Evolutionary conservation across 345 rosid species (phyloP), one percentile per base, ranked within the genome.

Genomic region (Trapa incisa): DNA sequence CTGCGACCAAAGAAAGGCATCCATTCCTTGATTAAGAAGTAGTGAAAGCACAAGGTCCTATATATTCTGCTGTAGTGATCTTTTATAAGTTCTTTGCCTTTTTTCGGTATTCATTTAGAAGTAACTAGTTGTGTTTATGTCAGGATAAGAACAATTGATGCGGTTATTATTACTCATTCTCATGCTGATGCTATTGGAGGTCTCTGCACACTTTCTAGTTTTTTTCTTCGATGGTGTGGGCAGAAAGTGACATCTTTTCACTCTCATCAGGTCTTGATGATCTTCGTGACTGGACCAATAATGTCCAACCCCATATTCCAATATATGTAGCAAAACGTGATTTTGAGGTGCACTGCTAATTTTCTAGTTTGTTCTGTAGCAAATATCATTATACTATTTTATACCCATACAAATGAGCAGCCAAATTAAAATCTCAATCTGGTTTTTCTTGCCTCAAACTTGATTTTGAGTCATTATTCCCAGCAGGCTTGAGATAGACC

Each of bases 141-240:
- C 92, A 88, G 97, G 98, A 80, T 86, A 89, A 88, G 98, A 88
- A 86, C 96, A 80, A 82, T 92, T 81, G 98, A 86, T 83, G 97
- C 94, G 66, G 98, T 89, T 85, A 68, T 89, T 78, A 88, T 93
- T 71, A 93, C 98, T 78, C 98, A 93, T 86, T 89, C 97, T 77
- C 97, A 88, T 84, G 98, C 98, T 78, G 90, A 93, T 81, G 97
- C 98, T 72, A 86, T 89, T 80, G 96, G 98, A 93, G 96, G 98
- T 93, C 92, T 89, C 88, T 76, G 71, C 78, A 78, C 74, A 71
- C 80, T 81, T 85, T 64, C 64, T 29, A 41, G 64, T 53, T 22
- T 62, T 37, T 71, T 53, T 53, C 60, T 33, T 71, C 16, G 37
- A 37, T n/a, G 29, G 60, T 37, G 42, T 54, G 58, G 32, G 38